Percentiles rank a stretch among this genome's conserved stretches.
These are phyloP conservation scores for Talaromyces sp. DNA, from an alignment of 2,329 filamentous ascomycete genomes.

Conservation along the genomic window DNA sequence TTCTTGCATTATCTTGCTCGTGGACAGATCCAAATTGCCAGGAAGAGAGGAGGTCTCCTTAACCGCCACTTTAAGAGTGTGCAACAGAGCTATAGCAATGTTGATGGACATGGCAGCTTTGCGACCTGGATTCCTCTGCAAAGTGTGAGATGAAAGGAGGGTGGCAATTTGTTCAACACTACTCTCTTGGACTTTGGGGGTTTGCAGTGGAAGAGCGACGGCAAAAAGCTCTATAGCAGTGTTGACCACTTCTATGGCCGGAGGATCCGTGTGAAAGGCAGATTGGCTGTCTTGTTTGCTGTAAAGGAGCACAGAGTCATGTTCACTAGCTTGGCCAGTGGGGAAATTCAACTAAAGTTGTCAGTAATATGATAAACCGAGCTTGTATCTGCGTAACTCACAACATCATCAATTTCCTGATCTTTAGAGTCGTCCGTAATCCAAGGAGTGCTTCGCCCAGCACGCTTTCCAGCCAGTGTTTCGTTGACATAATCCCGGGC, in stretches of 20 bases:
- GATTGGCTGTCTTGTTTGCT: slow-evolving; percentile 44
- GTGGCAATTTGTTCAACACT: slow-evolving; percentile 90
- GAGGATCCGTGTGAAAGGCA: slow-evolving; percentile 61
- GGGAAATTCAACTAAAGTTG: slow-evolving; percentile 47
- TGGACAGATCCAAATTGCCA: slow-evolving; percentile 69
- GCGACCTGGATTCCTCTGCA: slow-evolving; percentile 80
- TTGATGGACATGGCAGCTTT: slow-evolving; percentile 91
- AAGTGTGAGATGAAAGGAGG: slow-evolving; percentile 71
- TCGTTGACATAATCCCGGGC: slow-evolving; percentile 70
- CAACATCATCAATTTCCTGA: slow-evolving; percentile 37
- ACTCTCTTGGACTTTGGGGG: slow-evolving; percentile 89
- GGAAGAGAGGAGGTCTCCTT: slow-evolving; percentile 69
- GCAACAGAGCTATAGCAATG: slow-evolving; percentile 72
- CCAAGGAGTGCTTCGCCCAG: slow-evolving; percentile 47
- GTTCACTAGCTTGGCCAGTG: slow-evolving; percentile 76
- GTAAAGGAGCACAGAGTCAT: slow-evolving; percentile 81
- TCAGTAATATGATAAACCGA: slow-evolving; percentile 10
- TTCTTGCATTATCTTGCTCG: slow-evolving; percentile 65
- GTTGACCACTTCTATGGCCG: slow-evolving; percentile 90
- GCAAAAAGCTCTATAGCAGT: slow-evolving; percentile 90
- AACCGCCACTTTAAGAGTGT: slow-evolving; percentile 74
- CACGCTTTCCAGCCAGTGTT: slow-evolving; percentile 64
- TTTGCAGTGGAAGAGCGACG: slow-evolving; percentile 81
- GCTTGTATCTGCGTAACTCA: slow-evolving; percentile 20
- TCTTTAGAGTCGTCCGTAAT: slow-evolving; percentile 33